Conservation (phyloP, 495 filamentous ascomycete species). For the Penicillium cataractarum region DNA sequence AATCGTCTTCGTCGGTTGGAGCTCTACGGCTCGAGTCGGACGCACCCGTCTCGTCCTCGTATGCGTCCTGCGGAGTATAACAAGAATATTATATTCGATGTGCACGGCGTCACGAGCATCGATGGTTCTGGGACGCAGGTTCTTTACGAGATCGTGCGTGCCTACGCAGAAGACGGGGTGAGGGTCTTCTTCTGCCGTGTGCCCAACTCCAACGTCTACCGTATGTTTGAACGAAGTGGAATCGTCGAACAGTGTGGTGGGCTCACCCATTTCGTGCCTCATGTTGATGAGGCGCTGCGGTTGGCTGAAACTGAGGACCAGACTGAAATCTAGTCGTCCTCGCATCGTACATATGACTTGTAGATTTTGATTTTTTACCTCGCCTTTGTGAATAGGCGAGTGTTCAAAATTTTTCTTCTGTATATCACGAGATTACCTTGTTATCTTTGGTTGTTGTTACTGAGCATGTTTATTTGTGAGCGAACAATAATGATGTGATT, state of each 20-base stretch:
- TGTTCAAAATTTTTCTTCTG: neutral
- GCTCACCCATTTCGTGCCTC: conserved; percentile 72
- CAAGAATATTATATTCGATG: conserved; percentile 91
- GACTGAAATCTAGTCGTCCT: conserved; percentile 17
- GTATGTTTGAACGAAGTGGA: conserved; percentile 74
- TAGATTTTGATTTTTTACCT: neutral
- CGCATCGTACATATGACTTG: neutral
- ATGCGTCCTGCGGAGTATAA: conserved; percentile 74
- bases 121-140: conserved; percentile 95
- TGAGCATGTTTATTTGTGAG: conserved; percentile 10
- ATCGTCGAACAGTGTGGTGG: conserved; percentile 83
- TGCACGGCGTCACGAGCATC: conserved; percentile 90
- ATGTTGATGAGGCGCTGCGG: conserved; percentile 81
- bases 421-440: neutral
- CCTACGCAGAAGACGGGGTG: conserved; percentile 71
- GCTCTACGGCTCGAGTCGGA: conserved; percentile 78
- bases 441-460: neutral
- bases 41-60: conserved; percentile 85
- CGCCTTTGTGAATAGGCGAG: neutral
- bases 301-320: conserved; percentile 69
- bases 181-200: conserved; percentile 88
- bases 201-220: conserved; percentile 68
- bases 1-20: conserved; percentile 81
- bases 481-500: conserved; percentile 7
- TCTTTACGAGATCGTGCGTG: conserved; percentile 81